Conservation (phyloP, 2,329 filamentous ascomycete species). For the Plenodomus lindquistii region DNA sequence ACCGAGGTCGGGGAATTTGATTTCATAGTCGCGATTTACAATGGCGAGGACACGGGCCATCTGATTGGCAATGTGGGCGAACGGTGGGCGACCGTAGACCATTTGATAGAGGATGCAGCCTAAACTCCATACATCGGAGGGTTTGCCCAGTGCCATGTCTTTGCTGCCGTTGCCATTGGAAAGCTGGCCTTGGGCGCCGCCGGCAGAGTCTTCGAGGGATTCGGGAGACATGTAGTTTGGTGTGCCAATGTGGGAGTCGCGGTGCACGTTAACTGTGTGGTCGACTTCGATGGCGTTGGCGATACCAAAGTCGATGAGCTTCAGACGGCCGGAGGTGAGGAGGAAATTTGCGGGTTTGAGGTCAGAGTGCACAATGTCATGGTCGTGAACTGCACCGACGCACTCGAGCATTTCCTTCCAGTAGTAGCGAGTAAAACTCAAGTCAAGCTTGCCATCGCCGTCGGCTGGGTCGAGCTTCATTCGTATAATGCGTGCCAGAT, state of each 20-base stretch:
- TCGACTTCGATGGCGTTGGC: constrained; percentile 96
- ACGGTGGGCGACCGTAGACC: constrained; percentile 95
- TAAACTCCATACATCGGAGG: constrained; percentile 93
- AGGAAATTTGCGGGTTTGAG: constrained; percentile 98
- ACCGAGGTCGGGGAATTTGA: constrained; percentile 72
- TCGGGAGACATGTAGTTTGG: constrained; percentile 99
- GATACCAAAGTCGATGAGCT: constrained; percentile 98
- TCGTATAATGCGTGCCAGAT: constrained; percentile 83
- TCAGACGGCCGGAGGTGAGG: constrained; percentile 83
- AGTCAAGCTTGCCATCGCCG: constrained; percentile 66
- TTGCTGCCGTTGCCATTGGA: constrained; percentile 55
- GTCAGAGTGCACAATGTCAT: constrained; percentile 95
- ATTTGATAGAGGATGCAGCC: constrained; percentile 98
- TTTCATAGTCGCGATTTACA: constrained; percentile 73
- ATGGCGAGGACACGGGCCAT: constrained; percentile 87
- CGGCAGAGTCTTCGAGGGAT: constrained; percentile 85
- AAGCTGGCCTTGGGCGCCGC: constrained; percentile 50
- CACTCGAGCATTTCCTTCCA: constrained; percentile 99
- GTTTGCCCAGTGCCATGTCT: constrained; percentile 93
- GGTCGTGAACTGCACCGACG: constrained; percentile 82
- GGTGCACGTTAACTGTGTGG: constrained; percentile 95
- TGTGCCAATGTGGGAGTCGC: constrained; percentile 92
- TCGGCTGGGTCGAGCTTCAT: constrained; percentile 62
- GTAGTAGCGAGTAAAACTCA: constrained; percentile 92
- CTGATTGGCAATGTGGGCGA: constrained; percentile 86